These are phyloP conservation scores for Podaxis sp. DNA, from an alignment of 768 basidiomycete species.

Conservation along the genomic window DNA sequence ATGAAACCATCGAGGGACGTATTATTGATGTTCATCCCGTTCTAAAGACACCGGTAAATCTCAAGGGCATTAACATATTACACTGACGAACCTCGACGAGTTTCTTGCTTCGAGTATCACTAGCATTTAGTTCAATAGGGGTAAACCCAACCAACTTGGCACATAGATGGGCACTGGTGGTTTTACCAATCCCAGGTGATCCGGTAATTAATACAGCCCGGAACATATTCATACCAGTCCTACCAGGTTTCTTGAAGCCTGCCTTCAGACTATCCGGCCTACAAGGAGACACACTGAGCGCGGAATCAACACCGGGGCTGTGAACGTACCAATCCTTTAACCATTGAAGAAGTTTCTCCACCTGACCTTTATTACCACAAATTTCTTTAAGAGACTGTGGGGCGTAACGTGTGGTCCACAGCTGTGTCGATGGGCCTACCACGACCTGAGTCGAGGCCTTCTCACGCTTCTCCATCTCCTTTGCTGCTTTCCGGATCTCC, in stretches of 20 bases:
- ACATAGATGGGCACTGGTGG: slow-evolving; percentile 91
- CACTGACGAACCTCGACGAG: slow-evolving; percentile 74
- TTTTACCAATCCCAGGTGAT: slow-evolving; percentile 97
- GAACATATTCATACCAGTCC: slow-evolving; percentile 82
- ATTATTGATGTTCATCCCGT: slow-evolving; percentile 88
- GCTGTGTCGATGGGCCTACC: slow-evolving; percentile 55
- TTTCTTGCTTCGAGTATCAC: slow-evolving; percentile 94
- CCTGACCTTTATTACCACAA: slow-evolving; percentile 90
- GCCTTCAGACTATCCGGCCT: slow-evolving; percentile 76
- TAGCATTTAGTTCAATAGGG: slow-evolving; percentile 95
- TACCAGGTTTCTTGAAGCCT: slow-evolving; percentile 93
- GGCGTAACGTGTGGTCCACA: slow-evolving; percentile 97
- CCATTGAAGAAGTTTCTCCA: slow-evolving; percentile 90
- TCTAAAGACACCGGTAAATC: slow-evolving; percentile 43
- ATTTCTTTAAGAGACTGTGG: slow-evolving; percentile 86
- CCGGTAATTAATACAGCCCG: slow-evolving; percentile 91
- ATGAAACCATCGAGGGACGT: slow-evolving; percentile 87
- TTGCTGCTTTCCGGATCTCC: slow-evolving; percentile 69
- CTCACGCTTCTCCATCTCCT: slow-evolving; percentile 77
- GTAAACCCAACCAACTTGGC: slow-evolving; percentile 90
- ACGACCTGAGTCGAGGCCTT: slow-evolving; percentile 44
- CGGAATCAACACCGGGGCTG: not conserved
- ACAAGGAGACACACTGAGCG: slow-evolving; percentile 2
- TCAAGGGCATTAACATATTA: not conserved
- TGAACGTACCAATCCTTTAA: slow-evolving; percentile 80